A percentile compares a stretch with the other conserved stretches of the same genome.
Evolutionary conservation across 2,329 filamentous ascomycete genomes (phyloP).

Genomic region (Dactylellina haptotyla): DNA sequence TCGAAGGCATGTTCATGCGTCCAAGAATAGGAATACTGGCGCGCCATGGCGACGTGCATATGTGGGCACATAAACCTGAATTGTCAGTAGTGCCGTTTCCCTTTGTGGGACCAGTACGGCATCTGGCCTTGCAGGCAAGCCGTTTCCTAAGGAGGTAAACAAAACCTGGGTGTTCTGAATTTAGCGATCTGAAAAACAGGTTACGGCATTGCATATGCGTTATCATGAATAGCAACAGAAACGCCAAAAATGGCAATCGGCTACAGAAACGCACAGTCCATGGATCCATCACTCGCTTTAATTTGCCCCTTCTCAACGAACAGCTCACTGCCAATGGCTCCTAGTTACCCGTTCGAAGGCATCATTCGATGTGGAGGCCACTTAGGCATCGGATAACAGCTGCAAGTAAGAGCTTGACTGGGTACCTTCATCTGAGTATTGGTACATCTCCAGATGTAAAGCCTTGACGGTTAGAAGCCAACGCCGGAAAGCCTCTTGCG

Average conservation of each 20-base stretch:
- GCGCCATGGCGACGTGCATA: too few relatives aligned
- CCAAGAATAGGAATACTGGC: too few relatives aligned
- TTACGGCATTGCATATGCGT: background rate
- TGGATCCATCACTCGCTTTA: background rate
- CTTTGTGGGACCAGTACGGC: too few relatives aligned
- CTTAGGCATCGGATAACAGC: background rate
- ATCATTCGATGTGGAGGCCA: background rate
- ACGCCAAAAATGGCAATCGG: background rate
- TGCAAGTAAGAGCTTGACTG: background rate
- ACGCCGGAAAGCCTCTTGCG: too few relatives aligned
- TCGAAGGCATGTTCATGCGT: too few relatives aligned
- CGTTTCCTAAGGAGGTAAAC: too few relatives aligned
- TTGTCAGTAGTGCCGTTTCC: too few relatives aligned
- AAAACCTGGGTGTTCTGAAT: background rate
- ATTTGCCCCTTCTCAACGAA: constrained; percentile 1
- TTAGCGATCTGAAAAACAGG: background rate
- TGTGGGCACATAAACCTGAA: too few relatives aligned
- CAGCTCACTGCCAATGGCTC: background rate
- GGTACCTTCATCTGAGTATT: background rate
- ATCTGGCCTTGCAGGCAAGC: too few relatives aligned
- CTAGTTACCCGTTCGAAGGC: background rate
- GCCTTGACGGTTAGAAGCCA: background rate
- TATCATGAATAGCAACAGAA: background rate
- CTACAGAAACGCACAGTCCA: constrained; percentile 11
- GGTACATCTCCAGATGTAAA: background rate